phyloP scores from a whole-genome alignment of 2,329 filamentous ascomycete genomes.

The Drechslera avenae region DNA sequence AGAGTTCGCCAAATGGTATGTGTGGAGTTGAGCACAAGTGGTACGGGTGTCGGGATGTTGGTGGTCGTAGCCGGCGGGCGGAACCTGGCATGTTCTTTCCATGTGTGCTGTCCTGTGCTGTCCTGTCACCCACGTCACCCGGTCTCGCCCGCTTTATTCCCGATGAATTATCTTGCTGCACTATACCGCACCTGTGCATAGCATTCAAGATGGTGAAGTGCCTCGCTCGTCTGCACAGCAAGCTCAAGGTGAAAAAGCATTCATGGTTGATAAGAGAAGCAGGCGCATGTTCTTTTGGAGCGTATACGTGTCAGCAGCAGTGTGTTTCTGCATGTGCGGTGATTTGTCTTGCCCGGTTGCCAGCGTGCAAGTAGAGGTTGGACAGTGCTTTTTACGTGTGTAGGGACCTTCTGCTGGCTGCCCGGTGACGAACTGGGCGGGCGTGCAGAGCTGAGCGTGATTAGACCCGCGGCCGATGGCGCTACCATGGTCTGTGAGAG shows the following conservation, averaged over 20 bases:
- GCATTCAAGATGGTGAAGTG: too few relatives aligned
- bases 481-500: not conserved
- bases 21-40: not conserved
- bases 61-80: slow-evolving; percentile 3
- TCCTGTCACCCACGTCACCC: not conserved
- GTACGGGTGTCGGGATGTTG: not conserved
- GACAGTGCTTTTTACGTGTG: slow-evolving; percentile 8
- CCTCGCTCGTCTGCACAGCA: not conserved
- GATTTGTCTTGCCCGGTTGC: slow-evolving; percentile 6
- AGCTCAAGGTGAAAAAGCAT: not conserved
- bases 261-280: not conserved
- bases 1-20: not conserved
- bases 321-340: not conserved
- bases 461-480: not conserved
- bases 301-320: too few relatives aligned
- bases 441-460: not conserved
- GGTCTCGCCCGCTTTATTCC: slow-evolving; percentile 2
- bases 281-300: not conserved
- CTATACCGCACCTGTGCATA: not conserved
- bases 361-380: slow-evolving; percentile 13
- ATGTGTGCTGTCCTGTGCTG: not conserved
- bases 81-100: not conserved
- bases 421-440: slow-evolving; percentile 5
- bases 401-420: slow-evolving; percentile 19
- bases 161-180: not conserved